Base-by-base conservation (phyloP, 441 rosid genomes). In the Kokia cookei region DNA sequence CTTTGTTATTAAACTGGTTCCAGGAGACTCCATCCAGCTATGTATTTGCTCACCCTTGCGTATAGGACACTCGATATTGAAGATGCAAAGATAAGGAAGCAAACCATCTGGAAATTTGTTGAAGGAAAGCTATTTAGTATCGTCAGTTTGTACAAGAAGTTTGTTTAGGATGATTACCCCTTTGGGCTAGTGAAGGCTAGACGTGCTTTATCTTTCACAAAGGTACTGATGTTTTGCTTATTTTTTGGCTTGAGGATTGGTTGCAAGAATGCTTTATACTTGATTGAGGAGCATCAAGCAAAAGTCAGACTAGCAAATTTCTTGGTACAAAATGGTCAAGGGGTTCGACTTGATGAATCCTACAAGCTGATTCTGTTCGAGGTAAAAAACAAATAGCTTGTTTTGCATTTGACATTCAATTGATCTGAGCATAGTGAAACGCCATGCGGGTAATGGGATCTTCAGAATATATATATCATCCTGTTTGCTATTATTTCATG, bases 21-120 rank as follows among this genome's bases (percentile, higher is more conserved):
- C 90, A 95, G 98, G 91, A 93, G 97, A 82, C 96, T 95, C 66
- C 98, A 95, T 81, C 98, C 99, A 13, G 93, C 96, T 14, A 82
- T 93, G 80, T 93, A 95, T 85, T 83, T 95, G 80, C 81, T 93
- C 79, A 87, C 94, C 65, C 87, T 93, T 72, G 99, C 97, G n/a
- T 95, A 93, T 79, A 86, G 98, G 82, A 90, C 97, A 55, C 87
- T 93, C 60, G 99, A 95, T 85, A 84, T 95, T 79, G 98, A 95
- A 90, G 93, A 88, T 72, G 88, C 87, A 60, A 90, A 82, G 82
- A 87, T 88, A 84, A 87, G 82, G 77, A 95, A 91, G 78, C 77
- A 65, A 78, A 77, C 89, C n/a, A 32, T 86, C 43, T 82, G 84
- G 81, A 76, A 80, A 65, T 48, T 83, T 32, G 22, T 85, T 55